These are phyloP conservation scores for Stagonosporopsis vannaccii DNA, from an alignment of 2,329 filamentous ascomycete species.

Conservation along the genomic window DNA sequence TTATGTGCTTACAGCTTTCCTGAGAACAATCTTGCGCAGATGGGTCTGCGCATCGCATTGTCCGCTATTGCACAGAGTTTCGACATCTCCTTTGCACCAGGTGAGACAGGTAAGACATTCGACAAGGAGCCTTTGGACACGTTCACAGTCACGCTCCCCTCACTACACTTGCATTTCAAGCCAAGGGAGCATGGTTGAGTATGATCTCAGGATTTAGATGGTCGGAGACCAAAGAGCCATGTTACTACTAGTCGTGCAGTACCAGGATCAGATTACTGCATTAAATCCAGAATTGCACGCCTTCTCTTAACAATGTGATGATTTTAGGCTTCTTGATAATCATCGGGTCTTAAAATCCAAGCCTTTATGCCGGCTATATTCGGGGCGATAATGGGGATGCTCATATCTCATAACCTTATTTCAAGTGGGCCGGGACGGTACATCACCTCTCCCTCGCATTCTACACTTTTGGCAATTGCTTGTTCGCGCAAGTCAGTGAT, in stretches of 20 bases:
- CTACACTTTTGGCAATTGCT: neutral
- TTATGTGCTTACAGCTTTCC: slow-evolving; percentile 25
- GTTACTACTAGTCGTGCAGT: no score
- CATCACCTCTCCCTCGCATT: neutral
- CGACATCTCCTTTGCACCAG: slow-evolving; percentile 28
- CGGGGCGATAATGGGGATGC: neutral
- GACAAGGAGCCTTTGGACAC: slow-evolving; percentile 27
- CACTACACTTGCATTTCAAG: slow-evolving; percentile 32
- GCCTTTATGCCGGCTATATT: no score
- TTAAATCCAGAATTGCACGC: no score
- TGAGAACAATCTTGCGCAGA: slow-evolving; percentile 29
- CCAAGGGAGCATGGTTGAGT: neutral
- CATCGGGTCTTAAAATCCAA: no score
- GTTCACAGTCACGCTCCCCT: slow-evolving; percentile 31
- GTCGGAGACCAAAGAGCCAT: no score
- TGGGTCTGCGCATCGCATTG: slow-evolving; percentile 27
- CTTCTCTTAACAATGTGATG: no score
- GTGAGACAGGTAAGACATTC: slow-evolving; percentile 32
- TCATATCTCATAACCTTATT: neutral
- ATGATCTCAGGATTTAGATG: no score
- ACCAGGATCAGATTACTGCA: neutral
- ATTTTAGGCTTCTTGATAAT: no score
- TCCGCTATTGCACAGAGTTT: slow-evolving; percentile 29
- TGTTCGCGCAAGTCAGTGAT: neutral
- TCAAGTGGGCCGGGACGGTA: neutral